Evolutionary conservation across 2,329 filamentous ascomycete genomes (phyloP).

Genomic region (Arthrobotrys megalospora): DNA sequence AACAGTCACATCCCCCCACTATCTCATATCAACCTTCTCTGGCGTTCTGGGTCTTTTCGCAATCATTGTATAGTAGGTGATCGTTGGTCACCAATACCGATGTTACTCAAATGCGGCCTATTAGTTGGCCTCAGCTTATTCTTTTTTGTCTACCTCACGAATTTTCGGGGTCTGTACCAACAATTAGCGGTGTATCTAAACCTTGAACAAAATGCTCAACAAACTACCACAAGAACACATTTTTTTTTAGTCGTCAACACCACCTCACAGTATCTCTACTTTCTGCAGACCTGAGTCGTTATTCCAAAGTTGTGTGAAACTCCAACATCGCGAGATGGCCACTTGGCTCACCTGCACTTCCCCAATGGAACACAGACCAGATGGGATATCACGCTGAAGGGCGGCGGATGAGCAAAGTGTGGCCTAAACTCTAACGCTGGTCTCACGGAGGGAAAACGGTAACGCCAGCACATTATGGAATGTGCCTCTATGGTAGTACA

Average conservation of each 20-base stretch:
- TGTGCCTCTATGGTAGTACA: conserved; percentile 42
- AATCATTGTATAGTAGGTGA: conserved; percentile 51
- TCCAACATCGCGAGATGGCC: conserved; percentile 26
- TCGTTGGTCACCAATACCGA: conserved; percentile 23
- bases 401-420: conserved; percentile 12
- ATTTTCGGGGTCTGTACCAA: conserved; percentile 38
- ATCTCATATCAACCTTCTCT: conserved; percentile 16
- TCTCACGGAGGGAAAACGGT: conserved; percentile 30
- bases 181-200: conserved; percentile 34
- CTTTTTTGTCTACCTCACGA: not conserved
- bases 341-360: conserved; percentile 29
- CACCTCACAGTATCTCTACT: not conserved
- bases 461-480: conserved; percentile 40
- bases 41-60: conserved; percentile 38
- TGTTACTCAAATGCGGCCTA: conserved; percentile 1
- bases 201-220: conserved; percentile 14
- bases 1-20: conserved; percentile 31
- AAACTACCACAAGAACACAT: conserved; percentile 23
- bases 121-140: conserved; percentile 1
- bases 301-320: conserved; percentile 46
- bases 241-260: conserved; percentile 27
- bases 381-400: conserved; percentile 36
- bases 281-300: not conserved
- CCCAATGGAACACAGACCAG: conserved; percentile 15
- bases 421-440: conserved; percentile 36